phyloP scores from a whole-genome alignment of 2,329 filamentous ascomycete species.

The Alternaria ventricosa region DNA sequence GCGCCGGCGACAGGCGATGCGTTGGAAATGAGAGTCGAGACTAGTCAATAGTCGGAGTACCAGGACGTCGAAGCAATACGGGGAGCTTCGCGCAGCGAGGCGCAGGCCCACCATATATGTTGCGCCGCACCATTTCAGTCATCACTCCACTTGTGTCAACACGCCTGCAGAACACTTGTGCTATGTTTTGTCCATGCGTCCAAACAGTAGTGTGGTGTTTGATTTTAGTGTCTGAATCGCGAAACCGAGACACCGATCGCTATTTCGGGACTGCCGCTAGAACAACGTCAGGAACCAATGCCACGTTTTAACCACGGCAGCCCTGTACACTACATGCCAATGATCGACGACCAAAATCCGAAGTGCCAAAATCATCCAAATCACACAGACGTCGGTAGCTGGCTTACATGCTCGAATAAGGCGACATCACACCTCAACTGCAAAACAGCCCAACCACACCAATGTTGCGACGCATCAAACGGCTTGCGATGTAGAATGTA shows the following conservation, averaged over 20 bases:
- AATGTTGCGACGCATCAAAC: neutral
- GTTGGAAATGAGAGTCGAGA: neutral
- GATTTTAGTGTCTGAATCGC: slow-evolving; percentile 12
- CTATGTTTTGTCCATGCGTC: slow-evolving; percentile 14
- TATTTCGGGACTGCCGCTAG: slow-evolving; percentile 13
- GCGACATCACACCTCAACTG: neutral
- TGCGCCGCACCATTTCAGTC: slow-evolving; percentile 6
- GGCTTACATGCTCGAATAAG: neutral
- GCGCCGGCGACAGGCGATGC: neutral
- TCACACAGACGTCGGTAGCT: neutral
- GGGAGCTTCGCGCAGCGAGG: slow-evolving; percentile 4
- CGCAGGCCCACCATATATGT: slow-evolving; percentile 17
- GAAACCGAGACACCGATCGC: slow-evolving; percentile 17
- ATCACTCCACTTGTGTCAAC: slow-evolving; percentile 1
- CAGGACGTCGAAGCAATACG: neutral
- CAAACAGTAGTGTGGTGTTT: slow-evolving; percentile 16
- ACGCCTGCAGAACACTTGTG: slow-evolving; percentile 4
- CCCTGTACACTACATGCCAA: neutral
- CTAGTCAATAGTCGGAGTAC: neutral
- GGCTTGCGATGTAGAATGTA: neutral
- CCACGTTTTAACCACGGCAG: neutral
- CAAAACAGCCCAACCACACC: neutral
- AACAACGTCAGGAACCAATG: neutral
- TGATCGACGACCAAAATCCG: neutral
- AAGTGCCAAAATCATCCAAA: neutral